phyloP scores from a whole-genome alignment of 139 green algal genomes.

The Raphidocelis subcapitata region DNA sequence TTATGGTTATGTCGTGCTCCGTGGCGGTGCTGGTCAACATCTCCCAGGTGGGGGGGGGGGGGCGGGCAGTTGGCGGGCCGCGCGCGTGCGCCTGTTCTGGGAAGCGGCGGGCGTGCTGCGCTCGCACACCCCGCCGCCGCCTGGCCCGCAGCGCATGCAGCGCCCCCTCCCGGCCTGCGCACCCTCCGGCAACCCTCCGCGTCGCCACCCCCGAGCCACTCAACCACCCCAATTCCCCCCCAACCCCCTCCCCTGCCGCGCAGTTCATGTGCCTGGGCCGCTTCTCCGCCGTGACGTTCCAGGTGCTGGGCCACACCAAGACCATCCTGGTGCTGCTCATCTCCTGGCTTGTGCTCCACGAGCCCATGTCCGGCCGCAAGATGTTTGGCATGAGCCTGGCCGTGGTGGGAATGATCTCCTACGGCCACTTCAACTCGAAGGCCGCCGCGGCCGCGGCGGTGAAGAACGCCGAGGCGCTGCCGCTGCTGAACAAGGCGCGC shows the following conservation, averaged over 20 bases:
- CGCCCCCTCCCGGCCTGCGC: too few relatives aligned
- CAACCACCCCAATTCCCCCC: too few relatives aligned
- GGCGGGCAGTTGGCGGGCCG: too few relatives aligned
- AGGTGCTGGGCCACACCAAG: constrained; percentile 90
- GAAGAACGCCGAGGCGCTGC: not conserved
- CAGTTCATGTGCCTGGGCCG: constrained; percentile 95
- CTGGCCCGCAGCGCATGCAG: too few relatives aligned
- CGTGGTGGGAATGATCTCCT: constrained; percentile 78
- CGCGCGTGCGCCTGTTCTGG: too few relatives aligned
- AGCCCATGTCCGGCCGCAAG: constrained; percentile 63
- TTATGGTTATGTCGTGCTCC: constrained; percentile 66
- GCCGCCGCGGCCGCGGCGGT: not conserved
- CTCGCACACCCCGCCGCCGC: too few relatives aligned
- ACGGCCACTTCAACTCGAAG: constrained; percentile 56
- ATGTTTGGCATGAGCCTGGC: constrained; percentile 71
- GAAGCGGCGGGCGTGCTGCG: too few relatives aligned
- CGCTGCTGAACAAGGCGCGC: not conserved
- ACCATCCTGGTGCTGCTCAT: constrained; percentile 78
- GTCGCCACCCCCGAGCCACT: too few relatives aligned
- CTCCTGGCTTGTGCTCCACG: constrained; percentile 73
- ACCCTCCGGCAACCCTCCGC: too few relatives aligned
- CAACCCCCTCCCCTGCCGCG: too few relatives aligned
- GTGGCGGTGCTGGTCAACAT: constrained; percentile 89
- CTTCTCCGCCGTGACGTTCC: constrained; percentile 92
- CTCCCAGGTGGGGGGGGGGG: too few relatives aligned